Evolutionary conservation across 768 basidiomycete genomes (phyloP).

Genomic region (Tephrocybe rancida): DNA sequence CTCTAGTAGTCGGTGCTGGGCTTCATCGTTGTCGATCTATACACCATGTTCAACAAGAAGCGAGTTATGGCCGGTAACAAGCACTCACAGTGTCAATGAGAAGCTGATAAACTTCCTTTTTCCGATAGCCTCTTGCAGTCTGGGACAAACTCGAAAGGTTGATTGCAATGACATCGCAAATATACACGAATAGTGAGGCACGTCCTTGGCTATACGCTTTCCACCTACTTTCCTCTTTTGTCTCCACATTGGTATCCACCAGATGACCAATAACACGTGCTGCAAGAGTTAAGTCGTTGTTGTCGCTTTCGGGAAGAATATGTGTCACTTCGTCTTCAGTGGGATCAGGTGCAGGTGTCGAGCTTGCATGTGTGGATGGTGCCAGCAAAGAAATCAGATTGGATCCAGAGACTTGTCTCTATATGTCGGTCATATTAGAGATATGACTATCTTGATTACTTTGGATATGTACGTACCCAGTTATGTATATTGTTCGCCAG

Average conservation of each 20-base stretch:
- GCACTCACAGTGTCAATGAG: slow-evolving; percentile 4
- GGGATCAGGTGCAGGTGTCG: too few species aligned
- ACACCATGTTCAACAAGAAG: not conserved
- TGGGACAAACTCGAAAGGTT: not conserved
- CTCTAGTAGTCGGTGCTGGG: not conserved
- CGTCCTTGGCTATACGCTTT: slow-evolving; percentile 10
- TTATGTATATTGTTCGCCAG: slow-evolving; percentile 19
- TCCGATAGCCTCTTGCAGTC: not conserved
- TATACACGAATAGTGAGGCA: slow-evolving; percentile 6
- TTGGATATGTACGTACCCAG: slow-evolving; percentile 27
- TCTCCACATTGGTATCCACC: too few species aligned
- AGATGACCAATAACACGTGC: too few species aligned
- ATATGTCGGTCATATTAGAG: too few species aligned
- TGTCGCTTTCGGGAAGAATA: too few species aligned
- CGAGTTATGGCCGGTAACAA: not conserved
- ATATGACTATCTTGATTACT: not conserved
- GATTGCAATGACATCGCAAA: slow-evolving; percentile 5
- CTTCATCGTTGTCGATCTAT: slow-evolving; percentile 5
- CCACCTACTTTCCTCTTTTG: not conserved
- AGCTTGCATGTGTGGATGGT: too few species aligned
- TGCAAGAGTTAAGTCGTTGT: too few species aligned
- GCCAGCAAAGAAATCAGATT: too few species aligned
- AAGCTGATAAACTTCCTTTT: slow-evolving; percentile 12
- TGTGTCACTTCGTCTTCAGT: too few species aligned
- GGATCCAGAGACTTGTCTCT: too few species aligned